These are phyloP conservation scores for Ciborinia camelliae DNA, from an alignment of 2,329 filamentous ascomycete genomes.

Conservation along the genomic window DNA sequence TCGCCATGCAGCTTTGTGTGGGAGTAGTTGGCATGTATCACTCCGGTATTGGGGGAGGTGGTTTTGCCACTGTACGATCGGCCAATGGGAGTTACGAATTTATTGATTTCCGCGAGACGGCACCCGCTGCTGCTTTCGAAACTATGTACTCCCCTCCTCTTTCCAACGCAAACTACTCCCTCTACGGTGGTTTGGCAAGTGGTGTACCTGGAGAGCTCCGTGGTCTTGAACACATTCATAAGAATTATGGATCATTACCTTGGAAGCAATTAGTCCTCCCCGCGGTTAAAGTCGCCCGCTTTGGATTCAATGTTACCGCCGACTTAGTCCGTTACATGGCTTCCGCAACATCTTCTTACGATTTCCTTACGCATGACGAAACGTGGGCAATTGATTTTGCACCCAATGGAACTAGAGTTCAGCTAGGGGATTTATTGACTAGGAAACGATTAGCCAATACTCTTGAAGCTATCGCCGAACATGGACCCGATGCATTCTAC, in stretches of 20 bases:
- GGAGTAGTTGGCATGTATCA: constrained; percentile 54
- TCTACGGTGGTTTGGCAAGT: constrained; percentile 55
- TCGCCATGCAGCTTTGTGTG: constrained; percentile 52
- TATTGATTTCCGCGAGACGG: constrained; percentile 67
- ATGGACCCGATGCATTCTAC: constrained; percentile 74
- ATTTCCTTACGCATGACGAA: constrained; percentile 72
- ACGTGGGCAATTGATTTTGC: constrained; percentile 88
- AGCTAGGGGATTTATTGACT: constrained; percentile 73
- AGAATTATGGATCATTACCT: constrained; percentile 49
- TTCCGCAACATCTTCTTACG: constrained; percentile 41
- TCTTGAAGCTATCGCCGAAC: constrained; percentile 69
- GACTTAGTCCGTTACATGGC: constrained; percentile 62
- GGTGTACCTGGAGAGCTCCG: constrained; percentile 51
- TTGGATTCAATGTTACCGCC: constrained; percentile 56
- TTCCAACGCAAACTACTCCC: constrained; percentile 48
- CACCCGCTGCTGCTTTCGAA: constrained; percentile 56
- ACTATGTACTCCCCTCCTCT: constrained; percentile 59
- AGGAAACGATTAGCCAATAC: constrained; percentile 77
- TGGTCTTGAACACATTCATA: constrained; percentile 40
- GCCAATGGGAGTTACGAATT: constrained; percentile 61
- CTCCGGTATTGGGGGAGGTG: constrained; percentile 62
- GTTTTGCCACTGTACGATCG: constrained; percentile 61
- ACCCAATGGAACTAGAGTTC: constrained; percentile 69
- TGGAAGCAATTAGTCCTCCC: constrained; percentile 57
- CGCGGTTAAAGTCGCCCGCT: constrained; percentile 56